A percentile compares a stretch with the other conserved stretches of the same genome.
Evolutionary conservation across 176 grass and related monocot genomes (phyloP).

Genomic region (Luzula sylvatica): DNA sequence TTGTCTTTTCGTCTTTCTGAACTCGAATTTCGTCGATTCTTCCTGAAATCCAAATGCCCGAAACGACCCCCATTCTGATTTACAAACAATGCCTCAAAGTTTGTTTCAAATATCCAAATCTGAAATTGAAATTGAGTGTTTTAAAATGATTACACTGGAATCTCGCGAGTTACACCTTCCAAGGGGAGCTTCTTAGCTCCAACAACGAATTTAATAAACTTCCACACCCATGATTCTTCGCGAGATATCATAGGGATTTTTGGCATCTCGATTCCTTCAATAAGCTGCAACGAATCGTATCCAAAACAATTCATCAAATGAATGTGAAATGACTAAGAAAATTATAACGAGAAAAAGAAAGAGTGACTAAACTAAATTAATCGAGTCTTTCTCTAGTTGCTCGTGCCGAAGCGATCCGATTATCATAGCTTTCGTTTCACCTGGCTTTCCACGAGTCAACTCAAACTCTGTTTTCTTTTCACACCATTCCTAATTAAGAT

Average conservation of each 20-base stretch:
- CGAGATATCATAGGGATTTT: conserved; percentile 16
- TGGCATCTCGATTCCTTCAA: conserved; percentile 42
- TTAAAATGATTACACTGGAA: conserved; percentile 58
- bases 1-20: conserved; percentile 23
- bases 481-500: conserved; percentile 80
- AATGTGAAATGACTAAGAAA: too few species aligned
- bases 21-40: conserved; percentile 80
- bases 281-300: conserved; percentile 28
- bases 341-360: too few species aligned
- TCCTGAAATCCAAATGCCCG: conserved; percentile 74
- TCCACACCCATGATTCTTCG: conserved; percentile 62
- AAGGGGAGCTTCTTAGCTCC: conserved; percentile 66
- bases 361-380: too few species aligned
- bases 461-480: conserved; percentile 83
- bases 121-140: not conserved
- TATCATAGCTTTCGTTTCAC: conserved; percentile 69
- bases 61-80: conserved; percentile 48
- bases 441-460: conserved; percentile 44
- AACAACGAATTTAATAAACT: conserved; percentile 68
- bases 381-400: conserved; percentile 72
- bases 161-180: conserved; percentile 62
- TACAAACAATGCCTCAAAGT: not conserved
- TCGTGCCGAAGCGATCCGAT: conserved; percentile 60
- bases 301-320: too few species aligned
- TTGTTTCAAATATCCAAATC: too few species aligned